A percentile compares a stretch with the other conserved stretches of the same genome.
Evolutionary conservation across 805 yeast genomes (phyloP).

Genomic region (Trichomonascus vanleenenianus): DNA sequence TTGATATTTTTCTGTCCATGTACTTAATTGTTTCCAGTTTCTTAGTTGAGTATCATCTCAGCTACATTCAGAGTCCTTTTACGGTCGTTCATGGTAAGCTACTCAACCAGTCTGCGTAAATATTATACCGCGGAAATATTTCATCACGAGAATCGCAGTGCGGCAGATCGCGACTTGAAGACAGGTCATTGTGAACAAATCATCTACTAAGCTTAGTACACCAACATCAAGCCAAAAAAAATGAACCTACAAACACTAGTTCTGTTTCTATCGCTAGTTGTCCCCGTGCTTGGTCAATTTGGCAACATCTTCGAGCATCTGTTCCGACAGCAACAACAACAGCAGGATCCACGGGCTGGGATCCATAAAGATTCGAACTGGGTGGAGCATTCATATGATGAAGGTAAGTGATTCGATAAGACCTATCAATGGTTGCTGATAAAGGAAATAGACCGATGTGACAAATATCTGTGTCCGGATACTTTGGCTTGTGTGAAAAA

Average conservation of each 20-base stretch:
- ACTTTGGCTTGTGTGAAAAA: slow-evolving; percentile 68
- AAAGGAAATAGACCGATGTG: slow-evolving; percentile 37
- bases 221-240: neutral
- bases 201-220: neutral
- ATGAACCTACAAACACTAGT: neutral
- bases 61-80: too few relatives aligned
- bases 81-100: too few relatives aligned
- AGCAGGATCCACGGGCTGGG: slow-evolving; percentile 24
- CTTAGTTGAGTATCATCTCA: too few relatives aligned
- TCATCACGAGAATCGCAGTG: neutral
- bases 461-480: slow-evolving; percentile 69
- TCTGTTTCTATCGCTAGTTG: neutral
- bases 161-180: neutral
- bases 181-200: neutral
- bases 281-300: slow-evolving; percentile 30
- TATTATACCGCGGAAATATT: neutral
- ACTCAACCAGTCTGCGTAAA: neutral
- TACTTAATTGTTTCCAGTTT: too few relatives aligned
- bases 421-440: neutral
- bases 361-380: slow-evolving; percentile 18
- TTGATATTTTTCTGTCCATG: too few relatives aligned
- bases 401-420: slow-evolving; percentile 10
- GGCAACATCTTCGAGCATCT: slow-evolving; percentile 39
- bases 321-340: slow-evolving; percentile 28
- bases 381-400: slow-evolving; percentile 19